phyloP scores from a whole-genome alignment of 257 asterid genomes.

The Petrea volubilis region DNA sequence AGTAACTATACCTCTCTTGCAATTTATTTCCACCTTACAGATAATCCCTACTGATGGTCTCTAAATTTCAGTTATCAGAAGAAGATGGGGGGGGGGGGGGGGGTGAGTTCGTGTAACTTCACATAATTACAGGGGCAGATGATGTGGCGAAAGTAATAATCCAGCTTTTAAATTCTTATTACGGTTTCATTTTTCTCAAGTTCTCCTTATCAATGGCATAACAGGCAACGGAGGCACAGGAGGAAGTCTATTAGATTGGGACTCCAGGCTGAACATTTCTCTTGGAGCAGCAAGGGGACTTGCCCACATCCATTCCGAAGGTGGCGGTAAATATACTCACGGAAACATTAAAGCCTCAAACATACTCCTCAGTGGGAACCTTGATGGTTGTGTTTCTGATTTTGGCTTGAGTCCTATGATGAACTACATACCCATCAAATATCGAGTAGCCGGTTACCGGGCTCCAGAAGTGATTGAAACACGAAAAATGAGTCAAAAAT shows the following conservation, averaged over 20 bases:
- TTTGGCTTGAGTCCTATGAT: conserved; percentile 63
- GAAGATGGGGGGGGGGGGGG: too few relatives aligned
- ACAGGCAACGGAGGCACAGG: conserved; percentile 63
- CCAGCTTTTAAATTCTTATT: neutral
- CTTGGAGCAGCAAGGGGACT: conserved; percentile 79
- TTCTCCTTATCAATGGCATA: neutral
- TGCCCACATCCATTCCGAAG: conserved; percentile 72
- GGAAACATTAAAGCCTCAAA: conserved; percentile 92
- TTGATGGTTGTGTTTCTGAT: conserved; percentile 69
- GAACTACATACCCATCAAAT: conserved; percentile 49
- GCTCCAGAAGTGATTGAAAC: conserved; percentile 92
- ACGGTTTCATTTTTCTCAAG: neutral
- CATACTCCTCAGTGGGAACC: conserved; percentile 57
- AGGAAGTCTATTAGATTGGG: conserved; percentile 67
- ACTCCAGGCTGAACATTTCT: conserved; percentile 70
- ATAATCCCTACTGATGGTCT: too few relatives aligned
- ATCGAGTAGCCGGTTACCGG: conserved; percentile 74
- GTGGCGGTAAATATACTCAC: conserved; percentile 56
- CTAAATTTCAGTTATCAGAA: too few relatives aligned
- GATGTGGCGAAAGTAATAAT: too few relatives aligned
- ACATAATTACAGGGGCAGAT: too few relatives aligned
- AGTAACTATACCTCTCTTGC: too few relatives aligned
- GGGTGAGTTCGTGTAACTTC: too few relatives aligned
- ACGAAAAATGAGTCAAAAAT: conserved; percentile 59
- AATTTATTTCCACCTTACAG: too few relatives aligned